Conservation (phyloP, 1,284 basidiomycete genomes). For the Puccinia hordei region DNA sequence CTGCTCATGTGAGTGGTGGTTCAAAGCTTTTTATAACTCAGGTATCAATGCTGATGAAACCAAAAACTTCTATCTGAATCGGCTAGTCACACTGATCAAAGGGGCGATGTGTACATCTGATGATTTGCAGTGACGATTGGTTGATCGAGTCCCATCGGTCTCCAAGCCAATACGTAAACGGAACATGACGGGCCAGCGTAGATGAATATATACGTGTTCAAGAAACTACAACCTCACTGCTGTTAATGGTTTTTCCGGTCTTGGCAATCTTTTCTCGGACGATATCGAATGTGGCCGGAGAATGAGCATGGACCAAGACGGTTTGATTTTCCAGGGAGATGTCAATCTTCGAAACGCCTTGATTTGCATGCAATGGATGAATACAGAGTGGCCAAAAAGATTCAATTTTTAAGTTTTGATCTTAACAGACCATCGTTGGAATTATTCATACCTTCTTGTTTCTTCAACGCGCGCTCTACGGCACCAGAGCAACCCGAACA, state of each 20-base stretch:
- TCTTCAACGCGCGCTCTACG: slow-evolving; percentile 49
- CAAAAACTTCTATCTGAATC: no score
- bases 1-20: no score
- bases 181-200: no score
- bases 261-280: slow-evolving; percentile 46
- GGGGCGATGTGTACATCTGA: neutral
- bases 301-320: slow-evolving; percentile 38
- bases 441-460: slow-evolving; percentile 47
- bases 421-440: neutral
- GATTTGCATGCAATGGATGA: neutral
- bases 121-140: neutral
- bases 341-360: slow-evolving; percentile 47
- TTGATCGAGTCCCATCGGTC: no score
- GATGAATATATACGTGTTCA: neutral
- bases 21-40: no score
- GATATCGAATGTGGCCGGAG: slow-evolving; percentile 47
- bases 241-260: slow-evolving; percentile 49
- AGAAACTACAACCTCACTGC: slow-evolving; percentile 29
- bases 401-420: neutral
- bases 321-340: slow-evolving; percentile 51
- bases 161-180: no score
- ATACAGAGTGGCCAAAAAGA: no score
- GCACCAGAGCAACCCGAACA: slow-evolving; percentile 49
- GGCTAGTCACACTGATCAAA: neutral
- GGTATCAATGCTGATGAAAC: no score